Base-by-base conservation (phyloP, 345 rosid species). In the Brassica nigra region DNA sequence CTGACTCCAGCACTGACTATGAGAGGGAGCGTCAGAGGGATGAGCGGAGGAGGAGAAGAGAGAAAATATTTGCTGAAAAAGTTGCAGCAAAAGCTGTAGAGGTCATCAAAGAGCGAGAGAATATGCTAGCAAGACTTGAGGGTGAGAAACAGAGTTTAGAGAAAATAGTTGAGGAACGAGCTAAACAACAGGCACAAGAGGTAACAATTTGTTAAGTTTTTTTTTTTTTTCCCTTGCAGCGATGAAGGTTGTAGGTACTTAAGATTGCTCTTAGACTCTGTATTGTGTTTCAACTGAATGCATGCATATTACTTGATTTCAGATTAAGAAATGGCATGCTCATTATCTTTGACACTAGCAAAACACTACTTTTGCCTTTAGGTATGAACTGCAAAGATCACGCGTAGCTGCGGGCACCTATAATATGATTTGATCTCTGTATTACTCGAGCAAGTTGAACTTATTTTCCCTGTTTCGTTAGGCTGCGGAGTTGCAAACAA, bases 111-210 rank as follows among this genome's bases (percentile, higher is more conserved):
- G 97, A 92, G 82, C 87, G 87, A 62, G 99, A 95, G 83, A 88
- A 95, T 81, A 71, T 79, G 84, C 90, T 92, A 74, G 99, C 99
- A 30, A 89, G 89, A 84, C 86, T 92, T 75, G 97, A 95, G 82
- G 99, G 99, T 12, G 97, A 95, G 84, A 95, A 95, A 83, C 91
- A 88, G 83, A 91, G 94, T 82, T 80, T 95, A 84, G 99, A 92
- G 91, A 95, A 92, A 81, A 90, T 92, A 85, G 88, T 91, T 15
- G 99, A 92, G 73, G 97, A 91, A 81, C 90, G 89, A 80, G 97
- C 97, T 67, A 95, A 87, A 83, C 99, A 95, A 73, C 97, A 91
- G 81, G 99, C 85, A 55, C 87, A 86, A 85, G 99, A 95, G 99
- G 99, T 95, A 79, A 10, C 27, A 86, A 31, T n/a, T n/a, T n/a